A percentile compares a stretch with the other conserved stretches of the same genome.
Evolutionary conservation across 768 basidiomycete genomes (phyloP).

Genomic region (Ephemerocybe angulata): DNA sequence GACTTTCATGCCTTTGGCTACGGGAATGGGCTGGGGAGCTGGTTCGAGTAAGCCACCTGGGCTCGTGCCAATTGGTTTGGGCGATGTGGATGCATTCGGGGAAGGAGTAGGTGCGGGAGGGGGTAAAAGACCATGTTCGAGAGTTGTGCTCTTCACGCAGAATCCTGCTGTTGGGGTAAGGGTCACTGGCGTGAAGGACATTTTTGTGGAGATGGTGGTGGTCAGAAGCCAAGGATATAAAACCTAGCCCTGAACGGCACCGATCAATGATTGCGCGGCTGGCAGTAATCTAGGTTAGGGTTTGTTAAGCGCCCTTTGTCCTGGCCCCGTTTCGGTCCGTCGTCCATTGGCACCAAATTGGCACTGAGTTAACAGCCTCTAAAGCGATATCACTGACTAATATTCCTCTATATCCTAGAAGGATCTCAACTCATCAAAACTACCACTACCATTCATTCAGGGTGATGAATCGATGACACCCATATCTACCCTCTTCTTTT

Average conservation of each 20-base stretch:
- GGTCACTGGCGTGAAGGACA: background rate
- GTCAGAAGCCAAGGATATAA: background rate
- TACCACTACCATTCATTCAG: too few species aligned
- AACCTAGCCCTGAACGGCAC: background rate
- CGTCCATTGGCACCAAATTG: too few species aligned
- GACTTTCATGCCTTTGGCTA: conserved; percentile 54
- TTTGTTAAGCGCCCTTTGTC: too few species aligned
- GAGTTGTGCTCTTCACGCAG: conserved; percentile 58
- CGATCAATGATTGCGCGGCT: background rate
- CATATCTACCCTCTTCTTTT: too few species aligned
- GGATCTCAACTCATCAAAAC: too few species aligned
- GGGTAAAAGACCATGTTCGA: conserved; percentile 37
- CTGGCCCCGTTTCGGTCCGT: too few species aligned
- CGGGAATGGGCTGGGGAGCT: conserved; percentile 21
- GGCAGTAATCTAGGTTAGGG: too few species aligned
- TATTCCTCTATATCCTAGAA: too few species aligned
- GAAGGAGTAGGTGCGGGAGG: conserved; percentile 13
- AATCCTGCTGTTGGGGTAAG: conserved; percentile 66
- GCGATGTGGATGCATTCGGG: conserved; percentile 17
- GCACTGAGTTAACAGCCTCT: too few species aligned
- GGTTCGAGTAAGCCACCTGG: conserved; percentile 21
- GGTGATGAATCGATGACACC: too few species aligned
- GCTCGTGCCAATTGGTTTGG: too few species aligned
- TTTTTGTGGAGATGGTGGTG: background rate
- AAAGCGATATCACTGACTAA: too few species aligned